Base-by-base conservation (phyloP, 148 eudicot species). In the Fallopia convolvulus region DNA sequence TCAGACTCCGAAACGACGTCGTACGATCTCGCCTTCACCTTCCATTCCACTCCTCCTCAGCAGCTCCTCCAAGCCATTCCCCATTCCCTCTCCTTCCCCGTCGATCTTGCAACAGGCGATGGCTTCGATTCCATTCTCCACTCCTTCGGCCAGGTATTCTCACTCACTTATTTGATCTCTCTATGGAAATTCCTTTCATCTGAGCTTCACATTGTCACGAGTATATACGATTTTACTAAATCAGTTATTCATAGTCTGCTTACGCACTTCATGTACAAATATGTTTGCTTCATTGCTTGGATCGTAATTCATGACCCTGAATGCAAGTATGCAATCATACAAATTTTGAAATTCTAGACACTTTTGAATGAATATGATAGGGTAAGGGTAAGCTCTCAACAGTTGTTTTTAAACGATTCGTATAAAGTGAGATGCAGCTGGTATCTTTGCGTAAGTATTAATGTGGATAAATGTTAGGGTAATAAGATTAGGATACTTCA, bases 121-220 rank as follows among this genome's bases (percentile, higher is more conserved):
- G 97, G 95, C 48, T 84, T 93, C 75, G 88, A 85, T 70, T 83
- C 84, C 77, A 82, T 93, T 52, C 81, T 83, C 75, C 44, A 70
- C 39, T 15, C 84, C 5, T 93, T 93, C 66, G 95, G 93, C 32
- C 93, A 89, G 97, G 97, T 93, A 11, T 13, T 30, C 14, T 66
- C 70, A 11, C n/a, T 21, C 60, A 0, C 15, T 40, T 49, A 9
- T n/a, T 20, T 2, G 5, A 50, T 50, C 5, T 50, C 56, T 42
- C 46, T 42, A 1, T 42, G 10, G 8, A 42, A 42, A 42, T 42
- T 42, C 46, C 8, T 42, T 6, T 4, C 46, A 14, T 52, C 56
- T 14, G 11, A 14, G 4, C 56, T 52, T 2, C 3, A 14, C 5
- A 2, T 2, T 52, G 2, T 8, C 17, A 52, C 56, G 18, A 18